A percentile compares a stretch with the other conserved stretches of the same genome.
These are phyloP conservation scores for Trypanosoma scelopori DNA, from an alignment of 208 protist species.

Conservation along the genomic window DNA sequence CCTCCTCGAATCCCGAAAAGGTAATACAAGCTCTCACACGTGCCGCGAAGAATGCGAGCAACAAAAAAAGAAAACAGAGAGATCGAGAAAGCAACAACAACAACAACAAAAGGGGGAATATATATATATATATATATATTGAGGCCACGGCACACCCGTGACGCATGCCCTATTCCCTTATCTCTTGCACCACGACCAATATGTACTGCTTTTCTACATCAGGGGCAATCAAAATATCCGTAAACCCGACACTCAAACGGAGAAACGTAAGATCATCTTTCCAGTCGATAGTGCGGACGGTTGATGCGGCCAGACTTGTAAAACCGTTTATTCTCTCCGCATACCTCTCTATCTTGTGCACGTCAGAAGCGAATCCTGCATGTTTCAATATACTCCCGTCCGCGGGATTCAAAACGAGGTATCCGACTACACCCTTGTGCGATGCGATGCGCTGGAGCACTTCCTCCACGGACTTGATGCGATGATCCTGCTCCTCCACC, in stretches of 20 bases:
- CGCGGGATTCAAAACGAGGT: conserved; percentile 70
- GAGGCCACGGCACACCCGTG: background rate
- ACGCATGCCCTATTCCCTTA: conserved; percentile 22
- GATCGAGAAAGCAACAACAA: background rate
- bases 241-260: conserved; percentile 58
- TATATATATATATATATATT: conserved; percentile 8
- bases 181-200: conserved; percentile 74
- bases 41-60: background rate
- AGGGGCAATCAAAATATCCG: conserved; percentile 77
- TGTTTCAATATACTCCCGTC: conserved; percentile 57
- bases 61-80: conserved; percentile 3
- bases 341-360: conserved; percentile 48
- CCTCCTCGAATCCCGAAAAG: too few species aligned
- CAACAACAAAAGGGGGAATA: background rate
- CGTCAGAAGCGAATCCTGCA: conserved; percentile 58
- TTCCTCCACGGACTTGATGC: conserved; percentile 63
- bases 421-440: conserved; percentile 79
- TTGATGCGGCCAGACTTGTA: conserved; percentile 66
- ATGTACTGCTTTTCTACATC: conserved; percentile 78
- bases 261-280: conserved; percentile 82
- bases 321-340: conserved; percentile 64
- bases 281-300: conserved; percentile 76
- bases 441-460: conserved; percentile 67
- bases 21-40: too few species aligned
- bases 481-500: conserved; percentile 49